A percentile compares a stretch with the other conserved stretches of the same genome.
phyloP scores from a whole-genome alignment of 257 asterid species.

The Nicotiana sylvestris region DNA sequence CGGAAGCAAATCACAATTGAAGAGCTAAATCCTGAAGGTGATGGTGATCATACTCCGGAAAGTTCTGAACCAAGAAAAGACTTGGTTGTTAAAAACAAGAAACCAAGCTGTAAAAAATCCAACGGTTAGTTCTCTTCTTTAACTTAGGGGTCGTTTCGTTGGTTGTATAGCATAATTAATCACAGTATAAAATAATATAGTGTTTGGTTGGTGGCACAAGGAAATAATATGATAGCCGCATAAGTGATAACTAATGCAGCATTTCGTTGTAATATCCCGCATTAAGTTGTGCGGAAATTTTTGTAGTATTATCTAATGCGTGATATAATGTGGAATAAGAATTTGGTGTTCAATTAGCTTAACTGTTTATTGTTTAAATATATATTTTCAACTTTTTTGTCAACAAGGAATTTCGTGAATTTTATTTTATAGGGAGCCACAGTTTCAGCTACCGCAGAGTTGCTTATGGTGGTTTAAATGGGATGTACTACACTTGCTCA shows the following conservation, averaged over 20 bases:
- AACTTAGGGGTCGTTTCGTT: not conserved
- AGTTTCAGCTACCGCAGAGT: conserved; percentile 51
- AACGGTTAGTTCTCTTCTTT: conserved; percentile 25
- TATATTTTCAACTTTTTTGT: not conserved
- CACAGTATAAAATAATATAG: not conserved
- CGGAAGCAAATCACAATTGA: conserved; percentile 52
- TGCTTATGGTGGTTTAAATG: conserved; percentile 60
- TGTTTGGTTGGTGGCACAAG: not conserved
- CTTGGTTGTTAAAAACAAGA: conserved; percentile 30
- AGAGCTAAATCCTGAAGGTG: conserved; percentile 54
- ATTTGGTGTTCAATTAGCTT: not conserved
- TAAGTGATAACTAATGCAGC: not conserved
- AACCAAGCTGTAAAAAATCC: conserved; percentile 21
- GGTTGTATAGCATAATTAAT: not conserved
- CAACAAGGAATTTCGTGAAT: conserved; percentile 10
- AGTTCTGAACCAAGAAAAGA: conserved; percentile 39
- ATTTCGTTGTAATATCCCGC: not conserved
- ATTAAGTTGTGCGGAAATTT: not conserved
- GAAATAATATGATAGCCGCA: too few species aligned
- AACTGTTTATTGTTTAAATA: not conserved
- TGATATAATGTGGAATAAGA: not conserved
- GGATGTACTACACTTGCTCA: conserved; percentile 53
- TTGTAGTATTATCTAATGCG: not conserved
- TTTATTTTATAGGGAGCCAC: conserved; percentile 34
- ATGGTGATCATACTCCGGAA: conserved; percentile 26